Conservation (phyloP, 2,329 filamentous ascomycete genomes). For the Dryadomyces sulphureus region DNA sequence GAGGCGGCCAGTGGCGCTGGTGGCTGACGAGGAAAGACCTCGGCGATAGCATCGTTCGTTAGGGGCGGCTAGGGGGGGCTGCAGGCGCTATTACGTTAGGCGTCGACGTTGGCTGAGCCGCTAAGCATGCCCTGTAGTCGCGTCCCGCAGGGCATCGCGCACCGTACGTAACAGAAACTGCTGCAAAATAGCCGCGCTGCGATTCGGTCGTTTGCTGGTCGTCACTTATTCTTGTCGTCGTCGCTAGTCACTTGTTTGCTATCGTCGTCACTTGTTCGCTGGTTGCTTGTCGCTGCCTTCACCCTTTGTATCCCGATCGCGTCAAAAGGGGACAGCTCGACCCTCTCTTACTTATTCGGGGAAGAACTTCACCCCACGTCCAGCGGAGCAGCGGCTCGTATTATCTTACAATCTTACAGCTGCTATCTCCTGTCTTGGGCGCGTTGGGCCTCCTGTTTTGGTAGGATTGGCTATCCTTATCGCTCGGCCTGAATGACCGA, state of each 20-base stretch:
- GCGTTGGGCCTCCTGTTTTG: background rate
- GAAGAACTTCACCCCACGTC: background rate
- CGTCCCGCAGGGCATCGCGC: too few relatives aligned
- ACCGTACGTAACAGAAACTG: constrained; percentile 1
- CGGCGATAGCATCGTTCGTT: constrained; percentile 21
- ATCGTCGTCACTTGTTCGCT: too few relatives aligned
- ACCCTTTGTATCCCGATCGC: background rate
- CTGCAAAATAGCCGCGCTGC: background rate
- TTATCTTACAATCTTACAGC: too few relatives aligned
- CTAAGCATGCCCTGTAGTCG: too few relatives aligned
- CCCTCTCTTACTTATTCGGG: too few relatives aligned
- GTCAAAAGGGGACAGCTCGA: too few relatives aligned
- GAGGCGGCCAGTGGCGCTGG: constrained; percentile 11
- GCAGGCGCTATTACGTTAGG: background rate
- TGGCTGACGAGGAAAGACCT: constrained; percentile 23
- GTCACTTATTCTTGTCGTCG: too few relatives aligned
- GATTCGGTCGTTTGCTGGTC: background rate
- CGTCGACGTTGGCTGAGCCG: too few relatives aligned
- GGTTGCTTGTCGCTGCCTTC: too few relatives aligned
- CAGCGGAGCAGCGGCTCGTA: too few relatives aligned
- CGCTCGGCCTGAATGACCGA: too few relatives aligned
- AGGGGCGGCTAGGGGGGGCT: background rate
- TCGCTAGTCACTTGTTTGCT: too few relatives aligned
- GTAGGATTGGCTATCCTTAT: background rate
- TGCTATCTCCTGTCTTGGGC: background rate